A percentile compares a stretch with the other conserved stretches of the same genome.
Conservation (phyloP, 345 rosid species). For the Odontarrhena argentea region DNA sequence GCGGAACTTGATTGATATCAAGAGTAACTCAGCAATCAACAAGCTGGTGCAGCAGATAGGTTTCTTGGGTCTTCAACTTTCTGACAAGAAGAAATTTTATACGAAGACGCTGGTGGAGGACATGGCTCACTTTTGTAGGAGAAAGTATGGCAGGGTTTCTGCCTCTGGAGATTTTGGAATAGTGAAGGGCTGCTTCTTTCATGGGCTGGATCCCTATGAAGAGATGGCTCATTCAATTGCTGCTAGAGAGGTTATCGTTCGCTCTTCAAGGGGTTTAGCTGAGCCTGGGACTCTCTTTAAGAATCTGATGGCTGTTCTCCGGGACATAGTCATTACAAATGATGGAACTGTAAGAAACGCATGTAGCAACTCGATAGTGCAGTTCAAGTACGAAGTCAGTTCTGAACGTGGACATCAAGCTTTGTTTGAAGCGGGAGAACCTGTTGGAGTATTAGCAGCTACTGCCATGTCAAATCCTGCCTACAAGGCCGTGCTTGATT, state of each 20-base stretch:
- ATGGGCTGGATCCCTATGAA: constrained; percentile 91
- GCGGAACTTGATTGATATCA: constrained; percentile 74
- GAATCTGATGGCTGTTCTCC: constrained; percentile 93
- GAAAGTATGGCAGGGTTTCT: constrained; percentile 59
- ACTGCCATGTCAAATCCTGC: constrained; percentile 99
- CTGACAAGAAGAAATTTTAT: constrained; percentile 82
- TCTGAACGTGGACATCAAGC: constrained; percentile 51
- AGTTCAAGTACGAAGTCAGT: constrained; percentile 70
- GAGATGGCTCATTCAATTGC: constrained; percentile 85
- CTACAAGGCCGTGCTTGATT: constrained; percentile 97
- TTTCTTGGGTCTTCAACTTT: constrained; percentile 82
- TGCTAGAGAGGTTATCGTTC: constrained; percentile 82
- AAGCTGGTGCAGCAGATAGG: constrained; percentile 89
- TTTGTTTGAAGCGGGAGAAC: constrained; percentile 86
- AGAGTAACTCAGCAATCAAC: constrained; percentile 66
- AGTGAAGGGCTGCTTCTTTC: constrained; percentile 69
- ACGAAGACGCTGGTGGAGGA: constrained; percentile 78
- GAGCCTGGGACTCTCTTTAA: constrained; percentile 97
- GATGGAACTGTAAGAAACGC: constrained; percentile 93
- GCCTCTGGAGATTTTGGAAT: constrained; percentile 78
- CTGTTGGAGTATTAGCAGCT: constrained; percentile 96
- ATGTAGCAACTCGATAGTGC: constrained; percentile 79
- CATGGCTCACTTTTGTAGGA: constrained; percentile 59
- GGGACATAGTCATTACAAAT: constrained; percentile 82
- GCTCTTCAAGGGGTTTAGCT: constrained; percentile 85